These are phyloP conservation scores for Populus hybrid DNA, from an alignment of 441 rosid genomes.

Conservation along the genomic window DNA sequence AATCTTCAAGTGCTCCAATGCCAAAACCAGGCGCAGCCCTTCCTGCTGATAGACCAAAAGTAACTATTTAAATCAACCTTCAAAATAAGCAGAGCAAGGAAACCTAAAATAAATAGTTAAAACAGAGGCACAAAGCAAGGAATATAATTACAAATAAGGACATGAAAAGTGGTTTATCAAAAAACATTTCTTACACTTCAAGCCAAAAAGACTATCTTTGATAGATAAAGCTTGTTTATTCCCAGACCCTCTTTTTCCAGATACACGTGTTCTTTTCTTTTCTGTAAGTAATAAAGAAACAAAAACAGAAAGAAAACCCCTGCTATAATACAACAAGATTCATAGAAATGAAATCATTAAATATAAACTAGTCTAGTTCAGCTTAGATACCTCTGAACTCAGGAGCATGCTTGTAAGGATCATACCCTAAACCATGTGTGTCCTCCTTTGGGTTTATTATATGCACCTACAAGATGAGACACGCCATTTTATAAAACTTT, in stretches of 20 bases:
- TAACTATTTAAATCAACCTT: constrained; percentile 34
- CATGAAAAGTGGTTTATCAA: constrained; percentile 9
- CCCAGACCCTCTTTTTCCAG: constrained; percentile 48
- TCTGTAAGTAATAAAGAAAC: constrained; percentile 38
- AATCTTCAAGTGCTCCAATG: constrained; percentile 98
- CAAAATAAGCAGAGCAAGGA: constrained; percentile 12
- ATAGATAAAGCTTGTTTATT: constrained; percentile 45
- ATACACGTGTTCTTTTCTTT: constrained; percentile 57
- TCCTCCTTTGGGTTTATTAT: constrained; percentile 87
- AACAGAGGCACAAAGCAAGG: not conserved
- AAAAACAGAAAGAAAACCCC: constrained; percentile 4
- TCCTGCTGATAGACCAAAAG: constrained; percentile 70
- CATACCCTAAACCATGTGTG: constrained; percentile 82
- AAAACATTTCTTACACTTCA: constrained; percentile 59
- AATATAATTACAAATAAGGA: constrained; percentile 3
- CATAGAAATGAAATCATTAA: constrained; percentile 10
- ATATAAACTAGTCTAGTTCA: constrained; percentile 19
- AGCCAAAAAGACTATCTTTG: constrained; percentile 73
- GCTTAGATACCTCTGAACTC: constrained; percentile 77
- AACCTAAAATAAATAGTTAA: constrained; percentile 10
- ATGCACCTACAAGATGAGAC: constrained; percentile 42
- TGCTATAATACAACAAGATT: constrained; percentile 16
- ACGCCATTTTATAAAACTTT: not conserved
- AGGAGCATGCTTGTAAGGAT: constrained; percentile 96
- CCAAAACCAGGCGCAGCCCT: constrained; percentile 95